Conservation (phyloP, 176 grass and related monocot species). For the Tillandsia leiboldiana region DNA sequence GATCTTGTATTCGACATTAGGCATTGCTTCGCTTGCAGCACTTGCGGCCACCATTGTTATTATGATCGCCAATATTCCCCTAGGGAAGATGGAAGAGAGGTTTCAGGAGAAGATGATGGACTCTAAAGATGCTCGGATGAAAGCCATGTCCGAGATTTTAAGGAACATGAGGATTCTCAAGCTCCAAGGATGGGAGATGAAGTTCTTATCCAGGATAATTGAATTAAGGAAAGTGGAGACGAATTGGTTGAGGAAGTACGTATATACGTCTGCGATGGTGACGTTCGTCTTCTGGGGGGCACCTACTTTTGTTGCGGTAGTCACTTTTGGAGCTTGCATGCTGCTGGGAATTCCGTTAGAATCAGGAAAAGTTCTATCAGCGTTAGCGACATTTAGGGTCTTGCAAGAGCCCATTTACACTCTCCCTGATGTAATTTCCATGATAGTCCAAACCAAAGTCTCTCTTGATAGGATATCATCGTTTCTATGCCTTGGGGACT, state of each 20-base stretch:
- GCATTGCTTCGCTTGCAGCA: constrained; percentile 38
- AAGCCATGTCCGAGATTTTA: constrained; percentile 63
- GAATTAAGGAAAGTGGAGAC: constrained; percentile 53
- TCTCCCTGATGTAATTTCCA: constrained; percentile 34
- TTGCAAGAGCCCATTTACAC: constrained; percentile 60
- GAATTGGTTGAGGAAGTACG: constrained; percentile 57
- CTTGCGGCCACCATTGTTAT: constrained; percentile 43
- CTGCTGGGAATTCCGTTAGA: constrained; percentile 54
- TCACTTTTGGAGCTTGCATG: constrained; percentile 59
- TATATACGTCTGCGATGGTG: constrained; percentile 32
- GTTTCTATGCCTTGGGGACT: constrained; percentile 52
- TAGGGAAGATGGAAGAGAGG: constrained; percentile 44
- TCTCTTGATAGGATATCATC: constrained; percentile 55
- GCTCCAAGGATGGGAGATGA: constrained; percentile 85
- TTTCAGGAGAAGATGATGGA: constrained; percentile 72
- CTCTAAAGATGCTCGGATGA: constrained; percentile 75
- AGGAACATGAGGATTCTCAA: constrained; percentile 91
- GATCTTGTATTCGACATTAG: constrained; percentile 60
- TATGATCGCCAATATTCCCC: constrained; percentile 72
- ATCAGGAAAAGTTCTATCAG: constrained; percentile 57
- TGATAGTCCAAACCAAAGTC: constrained; percentile 62
- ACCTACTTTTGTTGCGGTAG: constrained; percentile 58
- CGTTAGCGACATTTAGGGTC: constrained; percentile 58
- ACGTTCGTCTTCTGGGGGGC: constrained; percentile 44
- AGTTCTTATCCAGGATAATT: constrained; percentile 67